Percentiles rank a stretch among this genome's conserved stretches.
phyloP scores from a whole-genome alignment of 192 early-diverging fungal species.

The Chytriomyces sp. region DNA sequence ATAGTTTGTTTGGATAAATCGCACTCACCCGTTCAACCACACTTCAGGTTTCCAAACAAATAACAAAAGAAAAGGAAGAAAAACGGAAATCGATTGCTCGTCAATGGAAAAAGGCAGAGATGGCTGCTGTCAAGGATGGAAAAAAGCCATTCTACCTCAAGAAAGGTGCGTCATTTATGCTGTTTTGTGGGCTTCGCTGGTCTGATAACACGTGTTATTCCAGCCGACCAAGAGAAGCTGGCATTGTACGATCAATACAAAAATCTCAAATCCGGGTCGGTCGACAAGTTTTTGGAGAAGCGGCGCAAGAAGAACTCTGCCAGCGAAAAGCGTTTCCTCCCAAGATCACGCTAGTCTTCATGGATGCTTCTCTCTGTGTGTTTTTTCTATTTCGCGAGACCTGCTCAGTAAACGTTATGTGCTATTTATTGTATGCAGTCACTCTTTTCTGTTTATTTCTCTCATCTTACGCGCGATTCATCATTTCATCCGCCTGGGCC shows the following conservation, averaged over 20 bases:
- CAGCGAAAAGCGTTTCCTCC: conserved; percentile 66
- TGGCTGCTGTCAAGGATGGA: conserved; percentile 79
- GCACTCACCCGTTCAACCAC: background rate
- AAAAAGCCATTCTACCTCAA: conserved; percentile 96
- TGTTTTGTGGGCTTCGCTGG: background rate
- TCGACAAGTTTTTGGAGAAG: conserved; percentile 91
- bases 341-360: conserved; percentile 36
- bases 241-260: conserved; percentile 88
- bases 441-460: background rate
- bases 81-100: conserved; percentile 67
- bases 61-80: conserved; percentile 47
- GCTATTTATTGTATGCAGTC: background rate
- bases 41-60: conserved; percentile 38
- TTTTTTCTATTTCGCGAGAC: too few species aligned
- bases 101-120: conserved; percentile 82
- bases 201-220: background rate
- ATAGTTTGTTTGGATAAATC: conserved; percentile 8
- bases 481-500: background rate
- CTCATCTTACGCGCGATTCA: conserved; percentile 1
- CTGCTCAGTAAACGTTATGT: too few species aligned
- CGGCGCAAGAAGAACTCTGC: conserved; percentile 90
- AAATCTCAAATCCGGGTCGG: conserved; percentile 62
- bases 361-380: background rate
- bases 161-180: conserved; percentile 63
- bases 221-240: conserved; percentile 80